Evolutionary conservation across 2,329 filamentous ascomycete genomes (phyloP), one percentile per base, ranked within the genome.

Genomic region (Diplocarpon rosae): DNA sequence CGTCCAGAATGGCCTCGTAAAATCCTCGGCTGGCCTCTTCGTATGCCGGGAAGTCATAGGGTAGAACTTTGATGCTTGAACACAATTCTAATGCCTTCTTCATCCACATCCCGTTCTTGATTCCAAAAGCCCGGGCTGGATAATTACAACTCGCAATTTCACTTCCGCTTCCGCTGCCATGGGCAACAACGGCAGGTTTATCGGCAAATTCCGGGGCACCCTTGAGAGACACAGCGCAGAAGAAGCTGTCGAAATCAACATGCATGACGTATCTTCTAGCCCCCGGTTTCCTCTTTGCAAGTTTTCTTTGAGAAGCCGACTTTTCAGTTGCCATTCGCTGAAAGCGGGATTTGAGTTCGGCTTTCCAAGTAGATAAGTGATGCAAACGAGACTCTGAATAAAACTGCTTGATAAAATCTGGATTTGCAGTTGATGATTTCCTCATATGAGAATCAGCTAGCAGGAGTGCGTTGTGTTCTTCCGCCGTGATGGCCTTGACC

Each of bases 41-140:
- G 55, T 98, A 98, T 0, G 80, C 90, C 1, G 85, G 82, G 59
- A 96, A 98, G 59, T 98, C 89, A 56, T 98, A 98, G 0, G 89
- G 85, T n/a, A 98, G 62, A 1, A 96, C 80, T 54, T 93, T 88
- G 14, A 98, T 69, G 16, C 87, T 78, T 0, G 90, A 82, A 59
- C 88, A 98, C 14, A 92, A 63, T 53, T 92, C 82, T 47, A 83
- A 71, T 0, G 92, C 92, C 29, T 75, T 73, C 61, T 90, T 93
- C 90, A 98, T 96, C 92, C 93, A 98, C 92, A 96, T 98, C 31
- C 93, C 93, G 55, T 98, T 98, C 60, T 89, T 95, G 43, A 98
- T 73, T 1, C 90, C 90, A 55, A 81, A 92, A 28, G 76, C 73
- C 31, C 92, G 78, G 6, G 93, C 92, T 15, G 83, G 80, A 60